Evolutionary conservation across 306 rosid genomes (phyloP).

Genomic region (Medicago lupulina): DNA sequence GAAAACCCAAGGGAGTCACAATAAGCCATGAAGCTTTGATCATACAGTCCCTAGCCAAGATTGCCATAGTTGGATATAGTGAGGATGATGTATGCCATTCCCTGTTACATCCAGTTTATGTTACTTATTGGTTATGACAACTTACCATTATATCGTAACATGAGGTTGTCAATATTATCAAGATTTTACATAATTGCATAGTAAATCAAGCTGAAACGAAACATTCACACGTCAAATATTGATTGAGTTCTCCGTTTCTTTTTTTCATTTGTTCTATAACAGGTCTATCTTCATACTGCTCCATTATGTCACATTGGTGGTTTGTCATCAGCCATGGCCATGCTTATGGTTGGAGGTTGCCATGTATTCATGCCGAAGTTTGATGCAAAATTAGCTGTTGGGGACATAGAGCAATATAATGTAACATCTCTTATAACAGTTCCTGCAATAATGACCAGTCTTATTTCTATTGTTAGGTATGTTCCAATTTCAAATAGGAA

Average conservation of each 20-base stretch:
- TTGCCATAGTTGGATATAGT: slow-evolving; percentile 73
- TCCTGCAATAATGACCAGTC: slow-evolving; percentile 84
- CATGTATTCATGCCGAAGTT: slow-evolving; percentile 84
- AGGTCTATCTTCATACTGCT: slow-evolving; percentile 89
- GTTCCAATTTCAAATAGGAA: slow-evolving; percentile 1
- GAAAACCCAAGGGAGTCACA: slow-evolving; percentile 89
- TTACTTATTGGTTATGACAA: slow-evolving; percentile 10
- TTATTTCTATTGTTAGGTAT: slow-evolving; percentile 67
- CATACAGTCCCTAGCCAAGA: slow-evolving; percentile 80
- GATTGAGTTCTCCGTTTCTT: slow-evolving; percentile 6
- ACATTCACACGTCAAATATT: not conserved
- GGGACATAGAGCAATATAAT: slow-evolving; percentile 54
- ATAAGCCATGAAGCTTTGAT: slow-evolving; percentile 79
- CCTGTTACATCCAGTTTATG: slow-evolving; percentile 26
- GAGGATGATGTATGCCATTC: slow-evolving; percentile 81
- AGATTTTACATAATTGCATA: not conserved
- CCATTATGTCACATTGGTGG: slow-evolving; percentile 95
- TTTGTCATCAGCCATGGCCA: slow-evolving; percentile 82
- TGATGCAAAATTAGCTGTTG: slow-evolving; percentile 62
- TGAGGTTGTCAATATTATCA: slow-evolving; percentile 12
- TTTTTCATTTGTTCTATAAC: slow-evolving; percentile 39
- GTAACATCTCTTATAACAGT: slow-evolving; percentile 92
- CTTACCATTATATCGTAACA: slow-evolving; percentile 32
- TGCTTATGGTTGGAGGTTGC: slow-evolving; percentile 84
- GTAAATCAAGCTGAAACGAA: slow-evolving; percentile 22